These are phyloP conservation scores for Arabidopsis suecica DNA, from an alignment of 345 rosid genomes.

Conservation along the genomic window DNA sequence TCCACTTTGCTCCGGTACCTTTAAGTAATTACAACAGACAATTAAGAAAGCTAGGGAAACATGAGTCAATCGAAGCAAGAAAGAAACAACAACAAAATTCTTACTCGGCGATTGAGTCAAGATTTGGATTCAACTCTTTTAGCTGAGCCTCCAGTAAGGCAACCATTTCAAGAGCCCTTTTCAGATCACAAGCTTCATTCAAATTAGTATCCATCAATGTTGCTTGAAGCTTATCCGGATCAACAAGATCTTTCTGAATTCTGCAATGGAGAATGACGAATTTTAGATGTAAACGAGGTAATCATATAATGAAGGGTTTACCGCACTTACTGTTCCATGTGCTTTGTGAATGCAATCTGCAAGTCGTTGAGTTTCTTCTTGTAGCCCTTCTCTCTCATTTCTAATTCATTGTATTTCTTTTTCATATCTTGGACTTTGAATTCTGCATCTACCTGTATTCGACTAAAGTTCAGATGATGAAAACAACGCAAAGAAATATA, in stretches of 20 bases:
- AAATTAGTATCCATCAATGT: conserved; percentile 65
- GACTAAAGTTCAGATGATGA: conserved; percentile 29
- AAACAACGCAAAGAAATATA: conserved; percentile 19
- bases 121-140: conserved; percentile 95
- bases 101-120: conserved; percentile 95
- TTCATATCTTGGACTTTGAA: conserved; percentile 81
- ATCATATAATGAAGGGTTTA: conserved; percentile 22
- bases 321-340: conserved; percentile 85
- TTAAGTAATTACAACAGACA: conserved; percentile 24
- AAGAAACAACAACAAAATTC: conserved; percentile 26
- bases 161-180: conserved; percentile 80
- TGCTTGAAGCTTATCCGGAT: conserved; percentile 86
- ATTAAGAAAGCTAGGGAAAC: conserved; percentile 21
- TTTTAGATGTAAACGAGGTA: conserved; percentile 35
- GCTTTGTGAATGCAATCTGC: conserved; percentile 68
- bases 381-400: conserved; percentile 78
- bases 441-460: conserved; percentile 84
- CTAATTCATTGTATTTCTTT: conserved; percentile 74
- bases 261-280: conserved; percentile 53
- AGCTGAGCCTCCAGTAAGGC: conserved; percentile 83
- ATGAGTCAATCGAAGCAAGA: not conserved
- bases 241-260: conserved; percentile 90
- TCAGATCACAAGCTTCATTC: conserved; percentile 63
- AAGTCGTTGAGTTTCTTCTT: conserved; percentile 79
- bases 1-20: conserved; percentile 84